Evolutionary conservation across 495 filamentous ascomycete species (phyloP).

Genomic region (Talaromyces trachyspermus): DNA sequence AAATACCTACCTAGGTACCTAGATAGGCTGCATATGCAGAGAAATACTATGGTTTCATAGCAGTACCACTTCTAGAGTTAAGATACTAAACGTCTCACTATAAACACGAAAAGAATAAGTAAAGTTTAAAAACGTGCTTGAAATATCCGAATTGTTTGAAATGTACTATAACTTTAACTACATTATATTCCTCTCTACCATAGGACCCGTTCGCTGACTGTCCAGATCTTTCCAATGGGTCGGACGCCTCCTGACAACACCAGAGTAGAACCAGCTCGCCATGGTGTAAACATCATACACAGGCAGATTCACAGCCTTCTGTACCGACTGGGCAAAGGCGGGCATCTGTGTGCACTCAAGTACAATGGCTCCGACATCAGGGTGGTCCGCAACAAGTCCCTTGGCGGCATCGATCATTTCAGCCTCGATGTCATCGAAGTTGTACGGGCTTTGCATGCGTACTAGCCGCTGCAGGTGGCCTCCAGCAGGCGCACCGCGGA

Average conservation of each 20-base stretch:
- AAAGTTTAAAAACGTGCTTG: background rate
- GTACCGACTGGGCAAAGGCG: background rate
- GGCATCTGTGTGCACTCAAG: background rate
- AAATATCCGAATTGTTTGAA: background rate
- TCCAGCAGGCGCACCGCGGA: background rate
- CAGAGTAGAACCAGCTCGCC: background rate
- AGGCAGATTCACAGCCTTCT: background rate
- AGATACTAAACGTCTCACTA: background rate
- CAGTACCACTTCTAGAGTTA: no score
- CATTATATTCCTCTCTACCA: background rate
- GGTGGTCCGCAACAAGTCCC: background rate
- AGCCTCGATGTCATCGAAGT: background rate
- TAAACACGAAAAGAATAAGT: background rate
- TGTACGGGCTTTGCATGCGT: background rate
- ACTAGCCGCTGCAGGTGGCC: background rate
- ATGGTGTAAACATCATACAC: background rate
- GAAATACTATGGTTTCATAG: no score
- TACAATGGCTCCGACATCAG: background rate
- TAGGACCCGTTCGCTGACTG: background rate
- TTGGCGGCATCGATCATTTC: background rate
- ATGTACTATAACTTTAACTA: background rate
- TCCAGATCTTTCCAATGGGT: background rate
- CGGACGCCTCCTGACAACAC: background rate
- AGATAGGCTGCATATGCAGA: background rate
- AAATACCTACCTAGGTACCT: no score